These are phyloP conservation scores for Xylaria palmicola DNA, from an alignment of 495 filamentous ascomycete species.

Conservation along the genomic window DNA sequence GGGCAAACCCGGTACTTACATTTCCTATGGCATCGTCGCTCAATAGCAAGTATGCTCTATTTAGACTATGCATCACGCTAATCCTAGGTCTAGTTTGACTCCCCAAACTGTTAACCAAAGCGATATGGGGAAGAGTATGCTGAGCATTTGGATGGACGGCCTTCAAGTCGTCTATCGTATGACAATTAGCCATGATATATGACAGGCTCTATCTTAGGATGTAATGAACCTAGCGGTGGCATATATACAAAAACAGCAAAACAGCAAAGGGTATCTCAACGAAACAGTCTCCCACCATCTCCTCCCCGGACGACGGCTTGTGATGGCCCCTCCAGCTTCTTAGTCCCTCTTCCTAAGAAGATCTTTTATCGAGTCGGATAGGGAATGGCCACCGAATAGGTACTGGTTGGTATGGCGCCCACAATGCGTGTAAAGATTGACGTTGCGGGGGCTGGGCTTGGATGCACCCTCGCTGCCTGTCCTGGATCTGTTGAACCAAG, in stretches of 20 bases:
- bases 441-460: constrained; percentile 29
- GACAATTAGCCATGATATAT: too few relatives aligned
- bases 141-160: too few relatives aligned
- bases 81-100: too few relatives aligned
- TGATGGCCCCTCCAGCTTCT: not conserved
- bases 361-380: constrained; percentile 20
- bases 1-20: too few relatives aligned
- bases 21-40: too few relatives aligned
- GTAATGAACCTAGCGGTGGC: not conserved
- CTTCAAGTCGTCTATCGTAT: too few relatives aligned
- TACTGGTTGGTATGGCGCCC: constrained; percentile 35
- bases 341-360: constrained; percentile 24
- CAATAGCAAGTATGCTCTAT: too few relatives aligned
- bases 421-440: constrained; percentile 35
- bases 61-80: too few relatives aligned
- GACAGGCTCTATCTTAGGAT: too few relatives aligned
- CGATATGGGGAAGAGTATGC: too few relatives aligned
- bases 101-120: too few relatives aligned
- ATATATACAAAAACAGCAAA: not conserved
- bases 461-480: not conserved
- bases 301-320: not conserved
- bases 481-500: constrained; percentile 5
- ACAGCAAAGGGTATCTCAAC: constrained; percentile 13
- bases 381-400: constrained; percentile 27
- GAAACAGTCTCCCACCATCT: not conserved